Evolutionary conservation across 768 basidiomycete genomes (phyloP).

Genomic region (Suillus bovinus): DNA sequence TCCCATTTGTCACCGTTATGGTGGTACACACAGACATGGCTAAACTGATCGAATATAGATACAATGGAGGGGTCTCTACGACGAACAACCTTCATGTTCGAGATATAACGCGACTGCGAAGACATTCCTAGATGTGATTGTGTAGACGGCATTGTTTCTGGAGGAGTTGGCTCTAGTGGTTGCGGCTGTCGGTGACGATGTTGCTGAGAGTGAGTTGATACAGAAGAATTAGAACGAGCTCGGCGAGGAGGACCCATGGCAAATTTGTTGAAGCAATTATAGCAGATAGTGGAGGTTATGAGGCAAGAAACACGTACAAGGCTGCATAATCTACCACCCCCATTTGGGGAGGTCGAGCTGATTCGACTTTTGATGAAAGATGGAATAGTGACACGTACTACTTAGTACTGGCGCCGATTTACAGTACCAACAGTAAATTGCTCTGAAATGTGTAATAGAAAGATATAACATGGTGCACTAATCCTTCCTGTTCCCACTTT

Average conservation of each 20-base stretch:
- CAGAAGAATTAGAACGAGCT: conserved; percentile 31
- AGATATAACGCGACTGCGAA: conserved; percentile 62
- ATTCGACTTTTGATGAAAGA: neutral
- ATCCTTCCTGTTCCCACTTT: neutral
- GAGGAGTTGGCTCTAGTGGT: conserved; percentile 6
- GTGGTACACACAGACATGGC: conserved; percentile 82
- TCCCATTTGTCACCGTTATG: conserved; percentile 76
- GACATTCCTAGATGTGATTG: conserved; percentile 50
- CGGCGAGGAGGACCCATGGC: conserved; percentile 29
- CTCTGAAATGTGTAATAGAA: neutral
- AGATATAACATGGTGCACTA: neutral
- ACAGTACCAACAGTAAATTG: neutral
- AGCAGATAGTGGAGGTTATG: conserved; percentile 10
- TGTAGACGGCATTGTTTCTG: conserved; percentile 14
- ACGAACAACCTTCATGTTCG: conserved; percentile 80
- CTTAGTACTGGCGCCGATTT: neutral
- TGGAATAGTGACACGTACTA: too few relatives aligned
- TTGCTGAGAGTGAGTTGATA: conserved; percentile 17
- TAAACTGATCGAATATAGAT: conserved; percentile 85
- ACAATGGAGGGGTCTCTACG: conserved; percentile 78
- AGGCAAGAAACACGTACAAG: conserved; percentile 7
- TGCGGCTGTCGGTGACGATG: conserved; percentile 8
- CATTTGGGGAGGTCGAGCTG: conserved; percentile 10
- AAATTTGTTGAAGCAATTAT: conserved; percentile 4
- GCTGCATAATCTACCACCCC: conserved; percentile 4